Percentiles rank a stretch among this genome's conserved stretches.
Evolutionary conservation across 345 rosid genomes (phyloP).

Genomic region (Capsella bursapastoris): DNA sequence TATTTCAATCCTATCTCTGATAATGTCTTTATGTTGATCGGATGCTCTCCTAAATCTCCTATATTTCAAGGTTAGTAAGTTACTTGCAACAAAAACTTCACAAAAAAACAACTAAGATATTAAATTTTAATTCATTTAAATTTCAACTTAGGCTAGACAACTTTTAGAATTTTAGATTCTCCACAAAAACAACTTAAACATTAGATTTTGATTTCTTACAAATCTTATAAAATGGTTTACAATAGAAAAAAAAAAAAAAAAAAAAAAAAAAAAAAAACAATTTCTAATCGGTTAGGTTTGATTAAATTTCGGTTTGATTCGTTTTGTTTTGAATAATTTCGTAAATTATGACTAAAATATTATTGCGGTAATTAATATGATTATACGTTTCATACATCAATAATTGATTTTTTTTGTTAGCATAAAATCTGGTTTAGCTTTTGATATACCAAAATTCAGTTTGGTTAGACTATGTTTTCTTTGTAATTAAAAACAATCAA

Average conservation of each 20-base stretch:
- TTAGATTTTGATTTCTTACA: not conserved
- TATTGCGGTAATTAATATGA: not conserved
- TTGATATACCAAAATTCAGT: not conserved
- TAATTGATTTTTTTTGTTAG: no score
- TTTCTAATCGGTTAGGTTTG: not conserved
- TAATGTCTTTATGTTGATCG: constrained; percentile 85
- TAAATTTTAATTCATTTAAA: not conserved
- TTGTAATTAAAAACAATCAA: not conserved
- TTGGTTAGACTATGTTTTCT: not conserved
- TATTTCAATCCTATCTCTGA: constrained; percentile 73
- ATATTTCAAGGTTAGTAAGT: constrained; percentile 59
- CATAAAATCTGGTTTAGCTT: not conserved
- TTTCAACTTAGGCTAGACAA: not conserved
- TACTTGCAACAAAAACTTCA: not conserved
- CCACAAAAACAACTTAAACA: not conserved
- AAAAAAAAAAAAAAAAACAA: not conserved
- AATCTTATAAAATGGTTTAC: not conserved
- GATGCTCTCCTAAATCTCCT: constrained; percentile 80
- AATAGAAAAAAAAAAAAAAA: not conserved
- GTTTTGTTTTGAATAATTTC: not conserved
- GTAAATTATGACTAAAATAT: not conserved
- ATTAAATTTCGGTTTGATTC: not conserved
- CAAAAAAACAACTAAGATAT: not conserved
- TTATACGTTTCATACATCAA: not conserved
- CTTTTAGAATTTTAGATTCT: not conserved